phyloP scores from a whole-genome alignment of 352 stramenopile genomes.

The Phytopythium boreale region DNA sequence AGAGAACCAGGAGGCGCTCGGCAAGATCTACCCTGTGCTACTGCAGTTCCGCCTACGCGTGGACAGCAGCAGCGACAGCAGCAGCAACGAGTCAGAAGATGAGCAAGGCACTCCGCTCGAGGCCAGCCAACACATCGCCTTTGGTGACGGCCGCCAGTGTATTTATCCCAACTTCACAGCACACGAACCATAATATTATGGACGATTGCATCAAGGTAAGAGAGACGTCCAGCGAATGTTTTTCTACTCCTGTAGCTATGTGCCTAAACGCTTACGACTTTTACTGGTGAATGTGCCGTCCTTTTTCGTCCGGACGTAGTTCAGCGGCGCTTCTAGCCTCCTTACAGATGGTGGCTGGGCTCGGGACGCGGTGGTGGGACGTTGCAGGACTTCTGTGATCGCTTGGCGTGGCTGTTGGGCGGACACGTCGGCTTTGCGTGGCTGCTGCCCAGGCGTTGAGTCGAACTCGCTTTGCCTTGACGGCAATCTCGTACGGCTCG shows the following conservation, averaged over 20 bases:
- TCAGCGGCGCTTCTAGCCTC: neutral
- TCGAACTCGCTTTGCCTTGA: neutral
- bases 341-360: too few species aligned
- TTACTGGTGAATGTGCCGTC: too few species aligned
- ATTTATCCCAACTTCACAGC: neutral
- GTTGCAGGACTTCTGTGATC: neutral
- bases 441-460: neutral
- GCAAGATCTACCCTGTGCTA: slow-evolving; percentile 58
- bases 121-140: neutral
- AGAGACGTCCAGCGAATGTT: too few species aligned
- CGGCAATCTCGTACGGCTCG: neutral
- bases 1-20: slow-evolving; percentile 41
- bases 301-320: neutral
- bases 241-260: too few species aligned
- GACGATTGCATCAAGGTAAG: too few species aligned
- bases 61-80: neutral
- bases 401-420: neutral
- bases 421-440: neutral
- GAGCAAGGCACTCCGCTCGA: slow-evolving; percentile 7
- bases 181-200: too few species aligned
- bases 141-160: neutral
- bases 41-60: slow-evolving; percentile 38
- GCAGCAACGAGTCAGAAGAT: slow-evolving; percentile 21
- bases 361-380: too few species aligned
- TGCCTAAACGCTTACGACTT: too few species aligned